A percentile compares a stretch with the other conserved stretches of the same genome.
These are phyloP conservation scores for Phlebopus sp. DNA, from an alignment of 1,284 basidiomycete genomes.

Conservation along the genomic window DNA sequence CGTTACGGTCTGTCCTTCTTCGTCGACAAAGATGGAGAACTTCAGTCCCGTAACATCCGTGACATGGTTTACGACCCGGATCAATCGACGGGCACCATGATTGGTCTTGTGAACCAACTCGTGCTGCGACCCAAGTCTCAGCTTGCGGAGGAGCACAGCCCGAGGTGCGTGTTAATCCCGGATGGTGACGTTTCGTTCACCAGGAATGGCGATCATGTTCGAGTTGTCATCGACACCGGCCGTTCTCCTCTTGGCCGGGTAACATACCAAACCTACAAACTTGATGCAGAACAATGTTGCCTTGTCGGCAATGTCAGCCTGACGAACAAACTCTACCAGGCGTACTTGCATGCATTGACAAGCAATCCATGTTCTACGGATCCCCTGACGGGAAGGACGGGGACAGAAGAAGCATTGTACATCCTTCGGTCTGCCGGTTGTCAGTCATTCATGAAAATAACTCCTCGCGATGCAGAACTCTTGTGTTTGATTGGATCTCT, in stretches of 20 bases:
- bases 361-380: slow-evolving; percentile 40
- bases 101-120: slow-evolving; percentile 37
- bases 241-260: slow-evolving; percentile 5
- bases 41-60: slow-evolving; percentile 26
- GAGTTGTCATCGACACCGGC: slow-evolving; percentile 19
- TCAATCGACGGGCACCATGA: slow-evolving; percentile 26
- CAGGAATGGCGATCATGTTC: slow-evolving; percentile 23
- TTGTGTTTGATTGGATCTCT: slow-evolving; percentile 35
- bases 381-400: slow-evolving; percentile 42
- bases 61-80: slow-evolving; percentile 26
- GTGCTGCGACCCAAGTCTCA: slow-evolving; percentile 33
- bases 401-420: slow-evolving; percentile 44
- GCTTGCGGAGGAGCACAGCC: slow-evolving; percentile 3
- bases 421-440: slow-evolving; percentile 37
- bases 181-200: slow-evolving; percentile 30
- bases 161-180: slow-evolving; percentile 40
- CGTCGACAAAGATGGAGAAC: slow-evolving; percentile 18
- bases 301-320: slow-evolving; percentile 34
- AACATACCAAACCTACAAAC: slow-evolving; percentile 36
- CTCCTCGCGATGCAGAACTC: slow-evolving; percentile 27
- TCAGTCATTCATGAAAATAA: slow-evolving; percentile 38
- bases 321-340: slow-evolving; percentile 36
- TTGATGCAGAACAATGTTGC: slow-evolving; percentile 39
- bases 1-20: slow-evolving; percentile 34
- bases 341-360: slow-evolving; percentile 47